phyloP scores from a whole-genome alignment of 1,284 basidiomycete species.

The Papiliotrema fonsecae region DNA sequence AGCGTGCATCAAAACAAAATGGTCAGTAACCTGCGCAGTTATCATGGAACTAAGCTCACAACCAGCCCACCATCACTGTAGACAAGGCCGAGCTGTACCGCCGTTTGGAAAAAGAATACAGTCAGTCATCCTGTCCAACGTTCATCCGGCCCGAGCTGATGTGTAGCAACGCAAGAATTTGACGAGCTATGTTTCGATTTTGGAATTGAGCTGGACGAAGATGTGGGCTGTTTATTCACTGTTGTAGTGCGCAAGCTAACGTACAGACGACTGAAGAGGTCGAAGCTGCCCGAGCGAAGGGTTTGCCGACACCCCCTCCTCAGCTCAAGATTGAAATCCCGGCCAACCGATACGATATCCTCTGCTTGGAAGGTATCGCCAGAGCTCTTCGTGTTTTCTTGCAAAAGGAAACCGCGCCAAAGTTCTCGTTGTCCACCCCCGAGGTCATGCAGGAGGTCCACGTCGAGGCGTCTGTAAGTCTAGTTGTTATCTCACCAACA shows the following conservation, averaged over 20 bases:
- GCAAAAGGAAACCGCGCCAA: conserved; percentile 63
- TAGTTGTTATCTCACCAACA: conserved; percentile 1
- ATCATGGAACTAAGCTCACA: background rate
- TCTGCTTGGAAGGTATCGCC: conserved; percentile 95
- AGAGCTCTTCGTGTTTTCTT: conserved; percentile 84
- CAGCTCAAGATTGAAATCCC: conserved; percentile 99
- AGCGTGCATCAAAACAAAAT: background rate
- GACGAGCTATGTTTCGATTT: conserved; percentile 96
- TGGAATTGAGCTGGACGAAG: conserved; percentile 95
- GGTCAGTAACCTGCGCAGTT: too few relatives aligned
- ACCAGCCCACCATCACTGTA: conserved; percentile 84
- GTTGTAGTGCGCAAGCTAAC: background rate
- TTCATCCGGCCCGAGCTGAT: background rate
- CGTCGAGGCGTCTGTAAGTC: conserved; percentile 64
- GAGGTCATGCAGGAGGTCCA: conserved; percentile 62
- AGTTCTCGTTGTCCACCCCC: conserved; percentile 68
- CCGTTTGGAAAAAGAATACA: conserved; percentile 76
- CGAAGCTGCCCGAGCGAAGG: conserved; percentile 72
- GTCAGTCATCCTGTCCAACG: conserved; percentile 51
- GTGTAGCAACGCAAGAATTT: conserved; percentile 80
- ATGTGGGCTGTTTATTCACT: conserved; percentile 56
- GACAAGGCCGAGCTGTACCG: conserved; percentile 93
- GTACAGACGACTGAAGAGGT: conserved; percentile 82
- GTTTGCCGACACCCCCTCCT: conserved; percentile 72
- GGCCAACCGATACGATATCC: conserved; percentile 94